Conservation (phyloP, 1,284 basidiomycete genomes). For the Fomitopsis betulina region DNA sequence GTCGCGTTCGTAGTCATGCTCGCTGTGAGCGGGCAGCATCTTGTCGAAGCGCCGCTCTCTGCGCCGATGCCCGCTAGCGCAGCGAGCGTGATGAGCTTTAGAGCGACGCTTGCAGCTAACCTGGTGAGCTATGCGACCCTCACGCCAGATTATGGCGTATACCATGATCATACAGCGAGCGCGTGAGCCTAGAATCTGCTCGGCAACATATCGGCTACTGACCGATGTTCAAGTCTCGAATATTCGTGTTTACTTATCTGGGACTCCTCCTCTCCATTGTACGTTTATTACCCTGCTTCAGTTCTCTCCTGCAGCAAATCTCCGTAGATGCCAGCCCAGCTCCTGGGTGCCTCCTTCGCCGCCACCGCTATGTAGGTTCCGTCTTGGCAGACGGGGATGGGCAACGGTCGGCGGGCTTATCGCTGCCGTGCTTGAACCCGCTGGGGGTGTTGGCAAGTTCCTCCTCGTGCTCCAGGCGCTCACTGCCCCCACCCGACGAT, state of each 20-base stretch:
- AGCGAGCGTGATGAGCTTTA: slow-evolving; percentile 29
- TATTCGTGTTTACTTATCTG: slow-evolving; percentile 48
- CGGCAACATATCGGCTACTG: slow-evolving; percentile 4
- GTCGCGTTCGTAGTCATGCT: slow-evolving; percentile 64
- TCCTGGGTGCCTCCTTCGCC: slow-evolving; percentile 62
- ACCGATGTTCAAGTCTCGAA: slow-evolving; percentile 7
- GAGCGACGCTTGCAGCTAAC: slow-evolving; percentile 33
- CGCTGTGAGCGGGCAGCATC: slow-evolving; percentile 49
- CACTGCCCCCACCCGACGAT: slow-evolving; percentile 59
- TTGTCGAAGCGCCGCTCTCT: slow-evolving; percentile 26
- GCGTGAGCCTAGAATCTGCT: slow-evolving; percentile 26
- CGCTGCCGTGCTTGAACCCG: slow-evolving; percentile 37
- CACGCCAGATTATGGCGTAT: slow-evolving; percentile 57
- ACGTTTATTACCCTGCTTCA: slow-evolving; percentile 17
- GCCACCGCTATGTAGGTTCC: slow-evolving; percentile 53
- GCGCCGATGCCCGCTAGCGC: slow-evolving; percentile 24
- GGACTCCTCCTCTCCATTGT: slow-evolving; percentile 60
- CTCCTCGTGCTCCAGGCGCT: slow-evolving; percentile 54
- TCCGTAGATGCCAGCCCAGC: slow-evolving; percentile 50
- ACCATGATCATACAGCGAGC: slow-evolving; percentile 45
- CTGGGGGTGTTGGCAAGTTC: slow-evolving; percentile 53
- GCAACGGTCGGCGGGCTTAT: slow-evolving; percentile 50
- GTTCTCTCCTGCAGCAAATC: not conserved
- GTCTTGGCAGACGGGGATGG: slow-evolving; percentile 53
- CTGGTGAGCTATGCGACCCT: slow-evolving; percentile 51